Base-by-base conservation (phyloP, 1,284 basidiomycete genomes). In the Marasmius tenuissimus region DNA sequence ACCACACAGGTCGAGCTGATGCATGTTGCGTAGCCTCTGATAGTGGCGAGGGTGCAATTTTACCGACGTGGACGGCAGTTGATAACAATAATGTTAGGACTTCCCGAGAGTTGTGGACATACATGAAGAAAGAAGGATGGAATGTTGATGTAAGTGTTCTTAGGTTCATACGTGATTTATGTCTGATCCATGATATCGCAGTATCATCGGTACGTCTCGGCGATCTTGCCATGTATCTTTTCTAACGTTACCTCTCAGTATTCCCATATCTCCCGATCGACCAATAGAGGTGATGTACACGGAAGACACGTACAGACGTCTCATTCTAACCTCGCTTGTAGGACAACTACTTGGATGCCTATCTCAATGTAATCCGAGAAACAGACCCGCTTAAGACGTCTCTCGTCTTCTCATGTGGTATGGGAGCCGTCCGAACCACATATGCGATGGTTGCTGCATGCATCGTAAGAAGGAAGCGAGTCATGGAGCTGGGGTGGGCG, bases 391-490 rank as follows among this genome's bases (percentile, higher is more conserved):
- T 88, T 8, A 83, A 81, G 20, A 95, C 94, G 0, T 89, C 92
- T 0, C 81, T 99, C 16, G 93, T 99, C 2, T 98, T 99, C 75
- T 97, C 94, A 61, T 98, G 97, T 73, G 97, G 97, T 47, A 96
- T 97, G 85, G 97, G 97, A 49, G 94, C 95, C 2, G 96, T 97
- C 0, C 87, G 97, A 47, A 97, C 97, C 2, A 98, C 97, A 0
- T 98, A 98, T 73, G 97, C 94, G 5, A 99, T 99, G 97, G 88
- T 92, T 14, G 94, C 96, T 1, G 96, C 97, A 0, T 88, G 93
- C 64, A 83, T 99, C 27, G 83, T 99, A 0, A 84, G 97, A 35
- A 80, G 97, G 35, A 92, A 91, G 70, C 95, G 98, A 74, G 79
- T 96, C 47, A 83, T 98, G n/a, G 76, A 85, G 16, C 79, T 83